phyloP scores from a whole-genome alignment of 2,329 filamentous ascomycete genomes.

The Aspergillus ustus region DNA sequence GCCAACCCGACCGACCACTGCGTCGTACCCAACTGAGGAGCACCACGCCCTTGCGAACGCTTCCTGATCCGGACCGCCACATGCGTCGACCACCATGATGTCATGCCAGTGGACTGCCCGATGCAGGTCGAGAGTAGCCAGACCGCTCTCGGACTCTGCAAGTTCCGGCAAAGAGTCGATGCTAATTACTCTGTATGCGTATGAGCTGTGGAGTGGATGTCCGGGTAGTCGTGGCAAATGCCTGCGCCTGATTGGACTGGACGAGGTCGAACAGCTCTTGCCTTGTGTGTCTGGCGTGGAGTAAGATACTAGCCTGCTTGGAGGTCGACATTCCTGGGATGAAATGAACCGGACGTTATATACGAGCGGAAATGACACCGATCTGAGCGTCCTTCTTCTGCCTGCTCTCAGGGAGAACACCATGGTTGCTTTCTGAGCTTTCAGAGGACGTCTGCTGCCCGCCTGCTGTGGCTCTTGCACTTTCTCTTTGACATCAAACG shows the following conservation, averaged over 20 bases:
- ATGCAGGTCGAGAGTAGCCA: neutral
- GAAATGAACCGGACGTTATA: slow-evolving; percentile 61
- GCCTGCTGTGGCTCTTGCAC: slow-evolving; percentile 12
- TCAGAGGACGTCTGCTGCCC: slow-evolving; percentile 17
- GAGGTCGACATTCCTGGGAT: slow-evolving; percentile 58
- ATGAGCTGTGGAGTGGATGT: slow-evolving; percentile 44
- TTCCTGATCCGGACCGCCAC: slow-evolving; percentile 41
- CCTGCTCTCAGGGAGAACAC: slow-evolving; percentile 31
- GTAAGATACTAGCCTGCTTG: slow-evolving; percentile 37
- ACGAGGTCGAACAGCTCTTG: slow-evolving; percentile 14
- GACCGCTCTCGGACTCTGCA: neutral
- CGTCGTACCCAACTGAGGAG: slow-evolving; percentile 46
- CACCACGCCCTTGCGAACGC: slow-evolving; percentile 51
- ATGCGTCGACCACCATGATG: slow-evolving; percentile 43
- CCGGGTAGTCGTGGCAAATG: slow-evolving; percentile 39
- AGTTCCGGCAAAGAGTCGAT: slow-evolving; percentile 30
- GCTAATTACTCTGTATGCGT: slow-evolving; percentile 37
- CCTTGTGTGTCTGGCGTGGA: neutral
- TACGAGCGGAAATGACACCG: slow-evolving; percentile 46
- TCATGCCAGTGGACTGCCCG: slow-evolving; percentile 23
- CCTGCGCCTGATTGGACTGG: slow-evolving; percentile 11
- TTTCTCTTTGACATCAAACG: slow-evolving; percentile 28
- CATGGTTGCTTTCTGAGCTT: slow-evolving; percentile 32
- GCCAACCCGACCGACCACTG: slow-evolving; percentile 47
- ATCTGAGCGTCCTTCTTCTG: slow-evolving; percentile 17